These are phyloP conservation scores for Penicillium polonicum DNA, from an alignment of 2,329 filamentous ascomycete species.

Conservation along the genomic window DNA sequence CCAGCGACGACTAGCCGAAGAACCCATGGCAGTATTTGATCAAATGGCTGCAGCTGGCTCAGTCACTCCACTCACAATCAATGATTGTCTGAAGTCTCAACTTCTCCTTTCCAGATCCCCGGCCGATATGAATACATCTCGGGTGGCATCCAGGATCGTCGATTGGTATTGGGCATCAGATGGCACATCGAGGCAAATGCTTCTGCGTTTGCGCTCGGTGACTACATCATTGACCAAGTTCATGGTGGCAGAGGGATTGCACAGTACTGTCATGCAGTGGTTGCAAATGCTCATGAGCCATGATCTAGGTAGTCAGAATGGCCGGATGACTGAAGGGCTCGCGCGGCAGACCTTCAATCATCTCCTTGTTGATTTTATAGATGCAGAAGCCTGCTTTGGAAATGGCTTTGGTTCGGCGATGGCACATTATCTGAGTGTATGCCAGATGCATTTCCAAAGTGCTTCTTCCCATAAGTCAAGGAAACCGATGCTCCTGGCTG, in stretches of 20 bases:
- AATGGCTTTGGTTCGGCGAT: slow-evolving; percentile 34
- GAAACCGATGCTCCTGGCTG: slow-evolving; percentile 25
- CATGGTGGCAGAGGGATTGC: slow-evolving; percentile 40
- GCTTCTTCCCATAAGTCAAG: slow-evolving; percentile 10
- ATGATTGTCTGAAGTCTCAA: slow-evolving; percentile 36
- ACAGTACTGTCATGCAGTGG: slow-evolving; percentile 37
- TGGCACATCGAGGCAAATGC: slow-evolving; percentile 24
- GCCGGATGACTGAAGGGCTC: slow-evolving; percentile 22
- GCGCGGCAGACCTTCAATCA: slow-evolving; percentile 25
- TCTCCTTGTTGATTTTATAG: slow-evolving; percentile 34
- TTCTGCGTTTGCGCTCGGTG: slow-evolving; percentile 32
- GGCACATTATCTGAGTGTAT: slow-evolving; percentile 30
- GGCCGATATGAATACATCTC: slow-evolving; percentile 35
- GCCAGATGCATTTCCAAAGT: slow-evolving; percentile 20
- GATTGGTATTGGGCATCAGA: slow-evolving; percentile 45
- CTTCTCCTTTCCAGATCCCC: slow-evolving; percentile 29
- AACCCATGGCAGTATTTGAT: slow-evolving; percentile 40
- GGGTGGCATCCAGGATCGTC: slow-evolving; percentile 35
- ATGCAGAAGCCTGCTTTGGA: slow-evolving; percentile 37
- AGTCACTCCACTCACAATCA: slow-evolving; percentile 27
- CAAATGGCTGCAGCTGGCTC: slow-evolving; percentile 41
- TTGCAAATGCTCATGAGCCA: slow-evolving; percentile 30
- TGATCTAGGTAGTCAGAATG: slow-evolving; percentile 29
- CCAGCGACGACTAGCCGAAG: slow-evolving; percentile 25
- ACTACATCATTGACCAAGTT: slow-evolving; percentile 38